phyloP scores from a whole-genome alignment of 225 moss, liverwort and hornwort genomes.

The Straminergon stramineum region DNA sequence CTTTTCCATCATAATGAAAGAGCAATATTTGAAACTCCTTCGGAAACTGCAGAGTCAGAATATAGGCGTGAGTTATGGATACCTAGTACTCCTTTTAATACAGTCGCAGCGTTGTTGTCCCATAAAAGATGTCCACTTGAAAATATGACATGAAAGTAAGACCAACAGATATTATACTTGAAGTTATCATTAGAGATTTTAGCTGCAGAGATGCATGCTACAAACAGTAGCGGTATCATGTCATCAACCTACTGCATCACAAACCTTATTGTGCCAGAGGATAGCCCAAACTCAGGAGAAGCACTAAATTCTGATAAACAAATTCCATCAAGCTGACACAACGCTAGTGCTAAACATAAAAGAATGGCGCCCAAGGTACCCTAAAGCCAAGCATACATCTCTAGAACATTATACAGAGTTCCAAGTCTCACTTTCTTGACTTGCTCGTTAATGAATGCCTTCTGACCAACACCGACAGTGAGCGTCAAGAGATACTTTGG shows the following conservation, averaged over 20 bases:
- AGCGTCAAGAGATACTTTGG: conserved; percentile 44
- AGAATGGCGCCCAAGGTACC: not conserved
- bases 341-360: not conserved
- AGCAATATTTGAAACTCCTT: conserved; percentile 80
- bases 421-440: conserved; percentile 33
- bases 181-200: not conserved
- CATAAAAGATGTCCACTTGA: not conserved
- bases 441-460: conserved; percentile 31
- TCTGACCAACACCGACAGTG: conserved; percentile 48
- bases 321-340: not conserved
- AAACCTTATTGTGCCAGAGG: not conserved
- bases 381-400: not conserved
- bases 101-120: not conserved
- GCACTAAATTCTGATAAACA: not conserved
- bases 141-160: not conserved
- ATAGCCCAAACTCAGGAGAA: not conserved
- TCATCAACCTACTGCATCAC: not conserved
- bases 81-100: not conserved
- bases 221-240: not conserved
- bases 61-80: not conserved
- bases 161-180: not conserved
- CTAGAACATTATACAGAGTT: not conserved
- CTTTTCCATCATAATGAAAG: conserved; percentile 97
- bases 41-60: conserved; percentile 60
- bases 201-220: not conserved